Percentiles rank a stretch among this genome's conserved stretches.
Evolutionary conservation across 2,329 filamentous ascomycete genomes (phyloP).

Genomic region (Aotearoamyces nothofagi): DNA sequence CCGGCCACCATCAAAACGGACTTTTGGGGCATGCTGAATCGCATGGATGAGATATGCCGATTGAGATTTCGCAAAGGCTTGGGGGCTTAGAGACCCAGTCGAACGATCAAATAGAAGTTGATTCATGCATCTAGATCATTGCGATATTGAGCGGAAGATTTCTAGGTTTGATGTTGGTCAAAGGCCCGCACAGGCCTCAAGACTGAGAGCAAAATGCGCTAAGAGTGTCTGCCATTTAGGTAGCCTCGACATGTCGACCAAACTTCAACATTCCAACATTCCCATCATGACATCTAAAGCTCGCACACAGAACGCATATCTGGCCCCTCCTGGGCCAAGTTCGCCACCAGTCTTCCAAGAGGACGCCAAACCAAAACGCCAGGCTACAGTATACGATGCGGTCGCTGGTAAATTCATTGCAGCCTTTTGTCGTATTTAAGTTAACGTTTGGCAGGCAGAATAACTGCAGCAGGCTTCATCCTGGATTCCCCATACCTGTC

Average conservation of each 20-base stretch:
- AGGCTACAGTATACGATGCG: slow-evolving; percentile 54
- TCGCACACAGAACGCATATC: slow-evolving; percentile 8
- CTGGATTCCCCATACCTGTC: slow-evolving; percentile 11
- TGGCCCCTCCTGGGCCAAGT: slow-evolving; percentile 5
- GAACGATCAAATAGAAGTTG: slow-evolving; percentile 62
- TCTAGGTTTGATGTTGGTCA: no score
- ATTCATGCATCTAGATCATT: slow-evolving; percentile 54
- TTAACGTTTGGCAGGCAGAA: slow-evolving; percentile 20
- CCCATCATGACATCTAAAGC: slow-evolving; percentile 16
- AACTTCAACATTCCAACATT: no score
- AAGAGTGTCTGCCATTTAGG: no score
- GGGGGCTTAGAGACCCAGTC: slow-evolving; percentile 48
- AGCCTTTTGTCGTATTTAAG: slow-evolving; percentile 1
- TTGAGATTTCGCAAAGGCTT: slow-evolving; percentile 48
- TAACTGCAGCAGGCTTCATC: slow-evolving; percentile 27
- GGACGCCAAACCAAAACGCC: slow-evolving; percentile 15
- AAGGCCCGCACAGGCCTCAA: no score
- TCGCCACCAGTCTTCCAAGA: no score
- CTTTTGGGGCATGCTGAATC: slow-evolving; percentile 50
- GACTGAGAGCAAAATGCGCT: no score
- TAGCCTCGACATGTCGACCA: no score
- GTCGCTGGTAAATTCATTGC: slow-evolving; percentile 40
- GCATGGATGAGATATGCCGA: slow-evolving; percentile 50
- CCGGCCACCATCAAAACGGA: slow-evolving; percentile 55
- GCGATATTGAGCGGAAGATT: no score